A percentile compares a stretch with the other conserved stretches of the same genome.
These are phyloP conservation scores for Stramenopiles sp. DNA, from an alignment of 352 stramenopile genomes.

Conservation along the genomic window DNA sequence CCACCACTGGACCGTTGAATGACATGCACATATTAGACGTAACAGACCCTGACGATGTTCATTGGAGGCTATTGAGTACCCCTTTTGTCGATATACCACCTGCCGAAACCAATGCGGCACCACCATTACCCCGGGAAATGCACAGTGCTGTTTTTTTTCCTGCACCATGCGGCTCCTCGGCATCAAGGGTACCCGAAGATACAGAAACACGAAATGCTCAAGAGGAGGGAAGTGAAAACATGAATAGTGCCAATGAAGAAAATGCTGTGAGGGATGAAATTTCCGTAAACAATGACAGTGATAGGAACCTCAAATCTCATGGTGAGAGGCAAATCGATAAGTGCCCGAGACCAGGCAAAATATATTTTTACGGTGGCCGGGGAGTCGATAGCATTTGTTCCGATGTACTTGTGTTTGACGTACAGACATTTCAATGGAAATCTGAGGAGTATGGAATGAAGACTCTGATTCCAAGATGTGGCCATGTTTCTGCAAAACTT, in stretches of 20 bases:
- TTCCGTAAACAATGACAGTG: not conserved
- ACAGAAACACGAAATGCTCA: no score
- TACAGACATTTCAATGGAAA: not conserved
- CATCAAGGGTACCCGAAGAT: not conserved
- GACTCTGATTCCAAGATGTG: not conserved
- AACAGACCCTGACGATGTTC: not conserved
- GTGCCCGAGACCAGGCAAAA: not conserved
- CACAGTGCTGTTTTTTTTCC: constrained; percentile 7
- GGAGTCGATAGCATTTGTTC: not conserved
- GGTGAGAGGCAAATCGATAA: not conserved
- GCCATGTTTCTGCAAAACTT: not conserved
- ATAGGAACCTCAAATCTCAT: not conserved
- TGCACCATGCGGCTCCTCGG: not conserved
- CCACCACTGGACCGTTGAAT: constrained; percentile 5
- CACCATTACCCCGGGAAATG: not conserved
- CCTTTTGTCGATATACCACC: not conserved
- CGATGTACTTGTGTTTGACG: not conserved
- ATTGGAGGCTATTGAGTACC: not conserved
- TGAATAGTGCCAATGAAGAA: not conserved
- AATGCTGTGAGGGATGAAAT: not conserved
- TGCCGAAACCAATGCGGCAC: not conserved
- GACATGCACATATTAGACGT: constrained; percentile 11
- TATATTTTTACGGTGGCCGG: constrained; percentile 1
- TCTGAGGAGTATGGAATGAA: not conserved
- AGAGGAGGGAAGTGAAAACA: not conserved